Conservation (phyloP, 495 filamentous ascomycete species). For the Tetracladium setigerum region DNA sequence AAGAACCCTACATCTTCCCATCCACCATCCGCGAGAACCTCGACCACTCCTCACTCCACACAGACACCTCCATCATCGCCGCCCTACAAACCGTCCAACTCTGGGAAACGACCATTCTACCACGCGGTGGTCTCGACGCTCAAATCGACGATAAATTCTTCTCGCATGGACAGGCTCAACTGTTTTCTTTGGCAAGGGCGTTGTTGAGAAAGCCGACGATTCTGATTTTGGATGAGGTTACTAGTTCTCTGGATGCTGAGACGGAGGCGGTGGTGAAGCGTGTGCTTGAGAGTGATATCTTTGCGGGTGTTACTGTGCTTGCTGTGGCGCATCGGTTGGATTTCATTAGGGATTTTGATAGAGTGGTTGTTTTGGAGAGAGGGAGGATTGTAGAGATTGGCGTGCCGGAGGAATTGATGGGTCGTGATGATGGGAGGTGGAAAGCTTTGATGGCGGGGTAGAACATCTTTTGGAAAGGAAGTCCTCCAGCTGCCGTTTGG, state of each 20-base stretch:
- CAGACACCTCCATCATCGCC: neutral
- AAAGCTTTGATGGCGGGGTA: no score
- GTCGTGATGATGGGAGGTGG: no score
- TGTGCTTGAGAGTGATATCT: slow-evolving; percentile 43
- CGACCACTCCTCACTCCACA: neutral
- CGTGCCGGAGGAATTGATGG: no score
- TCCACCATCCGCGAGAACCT: slow-evolving; percentile 18
- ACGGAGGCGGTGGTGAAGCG: slow-evolving; percentile 51
- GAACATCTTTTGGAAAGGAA: no score
- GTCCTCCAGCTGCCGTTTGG: no score
- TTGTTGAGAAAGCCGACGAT: slow-evolving; percentile 34
- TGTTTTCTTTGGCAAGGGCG: slow-evolving; percentile 54
- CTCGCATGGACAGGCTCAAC: slow-evolving; percentile 55
- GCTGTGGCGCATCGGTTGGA: slow-evolving; percentile 43
- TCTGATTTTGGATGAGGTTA: slow-evolving; percentile 27
- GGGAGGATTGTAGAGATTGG: slow-evolving; percentile 25
- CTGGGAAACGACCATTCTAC: neutral
- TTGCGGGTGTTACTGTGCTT: slow-evolving; percentile 40
- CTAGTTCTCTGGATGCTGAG: slow-evolving; percentile 38
- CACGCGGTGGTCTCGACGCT: slow-evolving; percentile 33
- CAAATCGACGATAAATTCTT: slow-evolving; percentile 43
- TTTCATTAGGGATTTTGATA: slow-evolving; percentile 36
- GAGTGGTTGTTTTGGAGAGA: slow-evolving; percentile 35
- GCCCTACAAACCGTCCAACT: slow-evolving; percentile 24
- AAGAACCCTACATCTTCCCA: slow-evolving; percentile 31